phyloP scores from a whole-genome alignment of 495 filamentous ascomycete species.

The Hyaloscypha variabilis region DNA sequence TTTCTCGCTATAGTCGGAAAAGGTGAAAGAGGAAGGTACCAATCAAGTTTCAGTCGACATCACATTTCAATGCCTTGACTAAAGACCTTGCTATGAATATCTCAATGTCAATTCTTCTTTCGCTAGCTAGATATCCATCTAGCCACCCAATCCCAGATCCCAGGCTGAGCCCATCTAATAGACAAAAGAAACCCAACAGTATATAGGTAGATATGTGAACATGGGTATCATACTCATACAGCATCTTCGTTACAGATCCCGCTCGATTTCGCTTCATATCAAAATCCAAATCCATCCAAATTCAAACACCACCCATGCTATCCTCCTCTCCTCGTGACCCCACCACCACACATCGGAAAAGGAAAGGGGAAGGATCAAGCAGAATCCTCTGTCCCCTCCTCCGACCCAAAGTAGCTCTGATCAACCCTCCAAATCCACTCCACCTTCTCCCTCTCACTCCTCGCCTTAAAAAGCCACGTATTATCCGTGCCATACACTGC shows the following conservation, averaged over 20 bases:
- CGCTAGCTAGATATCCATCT: neutral
- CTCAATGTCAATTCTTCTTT: neutral
- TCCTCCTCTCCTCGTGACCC: neutral
- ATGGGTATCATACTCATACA: conserved; percentile 33
- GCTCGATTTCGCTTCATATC: neutral
- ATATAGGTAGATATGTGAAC: conserved; percentile 24
- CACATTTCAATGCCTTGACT: too few species aligned
- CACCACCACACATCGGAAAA: too few species aligned
- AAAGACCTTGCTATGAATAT: neutral
- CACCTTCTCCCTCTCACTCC: conserved; percentile 84
- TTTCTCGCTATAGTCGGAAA: too few species aligned
- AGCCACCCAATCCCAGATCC: neutral
- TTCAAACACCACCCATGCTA: neutral
- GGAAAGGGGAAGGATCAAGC: too few species aligned
- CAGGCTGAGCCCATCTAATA: neutral
- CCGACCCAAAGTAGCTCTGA: conserved; percentile 46
- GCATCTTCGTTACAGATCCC: neutral
- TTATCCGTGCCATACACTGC: conserved; percentile 92
- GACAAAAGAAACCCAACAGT: conserved; percentile 22
- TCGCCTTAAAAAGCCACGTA: conserved; percentile 89
- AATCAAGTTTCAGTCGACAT: too few species aligned
- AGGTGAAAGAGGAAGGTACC: too few species aligned
- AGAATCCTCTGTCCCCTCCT: conserved; percentile 7
- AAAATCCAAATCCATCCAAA: neutral
- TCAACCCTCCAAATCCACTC: conserved; percentile 92